Percentiles rank a stretch among this genome's conserved stretches.
phyloP scores from a whole-genome alignment of 2,329 filamentous ascomycete species.

The Neonectria sp. region DNA sequence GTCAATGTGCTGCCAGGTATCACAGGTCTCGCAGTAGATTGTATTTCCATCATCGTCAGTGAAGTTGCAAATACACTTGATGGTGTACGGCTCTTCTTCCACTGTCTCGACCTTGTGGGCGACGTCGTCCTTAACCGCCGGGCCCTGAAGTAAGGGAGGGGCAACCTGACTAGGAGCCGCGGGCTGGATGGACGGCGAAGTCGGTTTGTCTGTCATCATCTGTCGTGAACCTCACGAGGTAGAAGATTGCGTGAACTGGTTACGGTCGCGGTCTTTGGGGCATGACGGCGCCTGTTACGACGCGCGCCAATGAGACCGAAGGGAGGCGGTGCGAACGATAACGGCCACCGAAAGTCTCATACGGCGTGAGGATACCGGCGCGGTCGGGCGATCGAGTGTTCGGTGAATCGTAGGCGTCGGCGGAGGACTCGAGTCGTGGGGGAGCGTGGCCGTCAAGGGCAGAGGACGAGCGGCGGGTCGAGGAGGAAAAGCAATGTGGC shows the following conservation, averaged over 20 bases:
- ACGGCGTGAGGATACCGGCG: conserved; percentile 30
- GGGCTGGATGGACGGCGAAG: conserved; percentile 68
- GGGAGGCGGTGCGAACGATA: conserved; percentile 38
- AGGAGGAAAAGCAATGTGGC: conserved; percentile 28
- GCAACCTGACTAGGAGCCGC: conserved; percentile 69
- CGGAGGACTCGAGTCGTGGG: conserved; percentile 34
- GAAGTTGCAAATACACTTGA: conserved; percentile 97
- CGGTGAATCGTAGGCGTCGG: conserved; percentile 38
- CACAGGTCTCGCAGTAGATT: conserved; percentile 95
- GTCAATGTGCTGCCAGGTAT: conserved; percentile 98
- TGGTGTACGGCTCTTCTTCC: conserved; percentile 89
- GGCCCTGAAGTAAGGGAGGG: conserved; percentile 52
- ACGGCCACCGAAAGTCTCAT: conserved; percentile 43
- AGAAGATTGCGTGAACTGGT: conserved; percentile 57
- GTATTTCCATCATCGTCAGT: conserved; percentile 97
- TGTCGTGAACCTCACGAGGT: conserved; percentile 61
- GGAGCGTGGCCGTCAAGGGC: conserved; percentile 39
- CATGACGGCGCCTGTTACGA: conserved; percentile 71
- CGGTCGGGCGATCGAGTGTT: conserved; percentile 17
- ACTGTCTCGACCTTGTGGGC: conserved; percentile 65
- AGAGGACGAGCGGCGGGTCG: conserved; percentile 37
- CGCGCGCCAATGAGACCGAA: conserved; percentile 54
- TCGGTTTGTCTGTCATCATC: conserved; percentile 76
- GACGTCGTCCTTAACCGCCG: conserved; percentile 57
- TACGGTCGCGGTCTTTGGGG: conserved; percentile 68